Evolutionary conservation across 1,139 yeast genomes (phyloP).

Genomic region (Blastobotrys ciferrii): DNA sequence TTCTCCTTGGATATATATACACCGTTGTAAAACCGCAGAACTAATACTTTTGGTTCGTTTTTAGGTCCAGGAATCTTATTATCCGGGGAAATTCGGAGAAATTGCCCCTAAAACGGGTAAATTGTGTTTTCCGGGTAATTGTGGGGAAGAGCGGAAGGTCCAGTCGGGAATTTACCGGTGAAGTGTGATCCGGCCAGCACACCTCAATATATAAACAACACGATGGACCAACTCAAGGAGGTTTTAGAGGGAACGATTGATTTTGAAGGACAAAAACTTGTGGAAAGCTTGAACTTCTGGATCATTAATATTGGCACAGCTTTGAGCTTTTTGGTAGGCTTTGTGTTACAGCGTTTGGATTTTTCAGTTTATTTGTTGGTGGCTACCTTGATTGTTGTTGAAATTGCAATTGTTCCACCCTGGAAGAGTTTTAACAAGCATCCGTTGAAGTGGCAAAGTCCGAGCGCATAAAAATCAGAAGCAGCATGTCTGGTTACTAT

Average conservation of each 20-base stretch:
- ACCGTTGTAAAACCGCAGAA: too few species aligned
- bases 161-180: neutral
- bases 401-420: constrained; percentile 51
- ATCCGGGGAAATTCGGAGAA: neutral
- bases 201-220: neutral
- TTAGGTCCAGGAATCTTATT: too few species aligned
- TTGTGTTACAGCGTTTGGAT: constrained; percentile 43
- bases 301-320: constrained; percentile 37
- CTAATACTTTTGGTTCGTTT: too few species aligned
- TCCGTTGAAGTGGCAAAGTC: constrained; percentile 43
- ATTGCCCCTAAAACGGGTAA: neutral
- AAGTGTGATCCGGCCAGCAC: neutral
- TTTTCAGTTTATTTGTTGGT: constrained; percentile 42
- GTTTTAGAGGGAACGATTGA: constrained; percentile 58
- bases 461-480: neutral
- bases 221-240: constrained; percentile 29
- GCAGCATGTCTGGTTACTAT: constrained; percentile 7
- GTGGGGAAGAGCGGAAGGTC: neutral
- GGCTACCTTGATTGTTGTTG: constrained; percentile 38
- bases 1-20: too few species aligned
- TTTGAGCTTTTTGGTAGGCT: constrained; percentile 48
- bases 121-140: neutral
- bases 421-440: constrained; percentile 53
- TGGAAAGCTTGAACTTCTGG: constrained; percentile 34
- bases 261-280: constrained; percentile 55